These are phyloP conservation scores for Sechiopsis laciniata DNA, from an alignment of 306 rosid genomes.

Conservation along the genomic window DNA sequence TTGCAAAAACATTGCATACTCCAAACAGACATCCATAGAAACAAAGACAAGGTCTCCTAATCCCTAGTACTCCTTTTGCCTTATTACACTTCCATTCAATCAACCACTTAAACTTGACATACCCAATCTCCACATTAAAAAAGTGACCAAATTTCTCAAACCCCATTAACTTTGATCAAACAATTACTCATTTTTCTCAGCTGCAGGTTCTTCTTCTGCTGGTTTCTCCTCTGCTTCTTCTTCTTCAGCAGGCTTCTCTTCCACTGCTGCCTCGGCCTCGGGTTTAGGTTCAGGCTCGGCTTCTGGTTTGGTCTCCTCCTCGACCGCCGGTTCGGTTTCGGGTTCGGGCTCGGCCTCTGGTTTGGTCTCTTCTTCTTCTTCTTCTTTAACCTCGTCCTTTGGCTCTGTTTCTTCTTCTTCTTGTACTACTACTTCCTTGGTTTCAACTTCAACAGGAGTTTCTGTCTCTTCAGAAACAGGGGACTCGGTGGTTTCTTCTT, in stretches of 20 bases:
- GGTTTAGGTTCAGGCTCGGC: background rate
- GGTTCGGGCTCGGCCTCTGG: too few species aligned
- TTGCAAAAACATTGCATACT: background rate
- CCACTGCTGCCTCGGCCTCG: conserved; percentile 23
- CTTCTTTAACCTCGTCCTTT: background rate
- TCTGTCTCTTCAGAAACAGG: conserved; percentile 26
- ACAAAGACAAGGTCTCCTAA: background rate
- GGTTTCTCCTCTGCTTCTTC: conserved; percentile 34
- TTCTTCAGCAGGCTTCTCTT: conserved; percentile 27
- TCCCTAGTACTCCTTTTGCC: background rate
- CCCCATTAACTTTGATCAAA: background rate
- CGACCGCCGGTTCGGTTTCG: too few species aligned
- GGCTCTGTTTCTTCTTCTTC: background rate
- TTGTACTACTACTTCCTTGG: conserved; percentile 26
- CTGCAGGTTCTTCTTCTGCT: conserved; percentile 21
- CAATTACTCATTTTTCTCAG: conserved; percentile 31
- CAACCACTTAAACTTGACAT: background rate
- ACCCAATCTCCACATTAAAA: background rate
- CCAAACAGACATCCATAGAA: background rate
- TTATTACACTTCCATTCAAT: background rate
- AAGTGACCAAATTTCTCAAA: background rate
- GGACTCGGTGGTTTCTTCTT: conserved; percentile 23
- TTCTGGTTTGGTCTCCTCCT: conserved; percentile 11
- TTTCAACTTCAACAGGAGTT: conserved; percentile 34
- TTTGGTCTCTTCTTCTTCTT: too few species aligned